Evolutionary conservation across 345 rosid genomes (phyloP).

Genomic region (Hibiscus syriacus): DNA sequence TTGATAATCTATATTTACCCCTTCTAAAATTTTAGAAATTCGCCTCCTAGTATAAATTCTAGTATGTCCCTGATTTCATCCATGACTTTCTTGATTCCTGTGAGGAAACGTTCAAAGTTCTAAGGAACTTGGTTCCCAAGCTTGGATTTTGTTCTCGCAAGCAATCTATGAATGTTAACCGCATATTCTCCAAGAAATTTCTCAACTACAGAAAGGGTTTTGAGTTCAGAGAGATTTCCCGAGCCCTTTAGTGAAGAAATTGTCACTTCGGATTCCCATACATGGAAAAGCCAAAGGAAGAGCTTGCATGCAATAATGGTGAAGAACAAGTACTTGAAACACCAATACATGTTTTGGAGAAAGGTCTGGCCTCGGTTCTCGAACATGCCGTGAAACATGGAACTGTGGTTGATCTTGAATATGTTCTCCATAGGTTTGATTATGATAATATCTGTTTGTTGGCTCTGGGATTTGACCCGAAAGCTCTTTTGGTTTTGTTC

Average conservation of each 20-base stretch:
- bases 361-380: conserved; percentile 8
- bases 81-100: too few relatives aligned
- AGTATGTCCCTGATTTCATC: not conserved
- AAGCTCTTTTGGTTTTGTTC: conserved; percentile 12
- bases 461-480: conserved; percentile 19
- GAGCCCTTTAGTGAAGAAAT: conserved; percentile 21
- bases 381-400: not conserved
- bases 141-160: conserved; percentile 5
- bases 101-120: too few relatives aligned
- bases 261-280: conserved; percentile 7
- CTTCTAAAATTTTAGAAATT: too few relatives aligned
- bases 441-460: conserved; percentile 21
- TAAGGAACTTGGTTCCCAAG: conserved; percentile 7
- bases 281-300: too few relatives aligned
- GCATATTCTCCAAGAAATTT: conserved; percentile 13
- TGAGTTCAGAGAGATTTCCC: conserved; percentile 8
- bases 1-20: too few relatives aligned
- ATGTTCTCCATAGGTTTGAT: conserved; percentile 21
- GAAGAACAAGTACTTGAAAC: not conserved
- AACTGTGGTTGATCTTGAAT: conserved; percentile 21
- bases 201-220: conserved; percentile 16
- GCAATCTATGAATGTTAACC: conserved; percentile 11
- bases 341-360: not conserved
- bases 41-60: too few relatives aligned
- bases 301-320: conserved; percentile 1